Base-by-base conservation (phyloP, 1,284 basidiomycete species). In the Ustilago curta region DNA sequence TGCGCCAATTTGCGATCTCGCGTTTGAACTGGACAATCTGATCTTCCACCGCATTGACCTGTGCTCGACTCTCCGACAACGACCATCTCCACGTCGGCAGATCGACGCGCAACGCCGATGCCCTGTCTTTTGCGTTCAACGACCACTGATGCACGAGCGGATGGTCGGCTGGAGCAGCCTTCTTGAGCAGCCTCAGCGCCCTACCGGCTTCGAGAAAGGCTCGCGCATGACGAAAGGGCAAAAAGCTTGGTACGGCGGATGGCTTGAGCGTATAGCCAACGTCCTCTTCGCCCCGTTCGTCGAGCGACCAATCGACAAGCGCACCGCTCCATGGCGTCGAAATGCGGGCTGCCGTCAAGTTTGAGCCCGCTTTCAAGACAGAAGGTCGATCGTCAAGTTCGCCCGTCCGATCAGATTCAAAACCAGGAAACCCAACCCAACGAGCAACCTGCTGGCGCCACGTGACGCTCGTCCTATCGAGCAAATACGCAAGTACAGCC, bases 371-470 rank as follows among this genome's bases (percentile, higher is more conserved):
- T 31, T 52, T 67, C 29, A 59, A 37, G 0, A 54, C 56, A 6
- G 47, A n/a, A 14, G 37, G 45, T 19, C 50, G 50, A 23, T 63
- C 51, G 19, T 71, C 73, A 27, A 71, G 63, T 31, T 76, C 70
- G 21, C 71, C 76, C 1, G 67, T 76, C 11, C 63, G 31, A 16
- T 60, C 65, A 6, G 69, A 66, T 31, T 61, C 51, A 40, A 68
- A 68, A 11, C 77, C 70, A 18, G 78, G 78, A 40, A 60, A 80
- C n/a, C 77, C 76, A 4, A 80, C 67, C 78, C 78, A 80, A 9
- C 43, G 56, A 5, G 68, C 70, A 5, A 80, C 49, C 12, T 65
- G 64, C 11, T 54, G 29, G 16, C 76, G 59, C 78, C 78, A 80
- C 11, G 59, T 63, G n/a, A 50, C 8, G 31, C 70, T 70, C 8